Evolutionary conservation across 768 basidiomycete species (phyloP), one percentile per base, ranked within the genome.

Genomic region (Serendipita vermifera): DNA sequence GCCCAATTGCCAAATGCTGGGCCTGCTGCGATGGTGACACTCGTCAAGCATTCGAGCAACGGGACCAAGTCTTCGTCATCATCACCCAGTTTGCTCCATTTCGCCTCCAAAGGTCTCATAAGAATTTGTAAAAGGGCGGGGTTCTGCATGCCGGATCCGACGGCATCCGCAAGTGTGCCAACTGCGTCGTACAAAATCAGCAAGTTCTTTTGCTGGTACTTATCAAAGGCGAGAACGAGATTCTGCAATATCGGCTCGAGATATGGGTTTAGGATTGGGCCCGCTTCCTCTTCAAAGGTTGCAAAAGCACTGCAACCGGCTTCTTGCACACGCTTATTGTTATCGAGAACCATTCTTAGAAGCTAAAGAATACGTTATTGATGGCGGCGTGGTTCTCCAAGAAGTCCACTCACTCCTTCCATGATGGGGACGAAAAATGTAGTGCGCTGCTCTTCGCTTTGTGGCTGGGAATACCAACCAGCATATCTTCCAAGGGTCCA

Each of bases 401-500:
- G 3, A 32, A 17, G n/a, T 26, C 9, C 5, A 74, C 79, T 67
- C 66, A 98, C 94, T 17, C 93, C 96, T 76, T 99, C 96, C 83
- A 99, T 88, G 13, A 92, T 94, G 0, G 96, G 96, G 29, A 98
- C 83, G 67, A 99, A 99, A 71, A 85, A 98, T 56, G 75, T 76
- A 55, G 77, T 83, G 70, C 87, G 88, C 73, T 94, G 92, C 54
- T 92, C 90, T 56, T 88, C 85, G 2, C 85, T 84, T 58, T 77
- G 74, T 26, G 80, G 77, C 65, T 85, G 82, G n/a, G 87, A 89
- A 62, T 87, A 90, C 96, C 96, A 99, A 65, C 87, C 90, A 31
- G 94, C 90, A 69, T 99, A 99, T 53, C 96, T 84, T 14, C 96
- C 94, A n/a, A 99, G 76, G 0, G 94, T 97, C 96, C 96, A 99